These are phyloP conservation scores for Byssochlamys sp. DNA, from an alignment of 2,329 filamentous ascomycete genomes.

Conservation along the genomic window DNA sequence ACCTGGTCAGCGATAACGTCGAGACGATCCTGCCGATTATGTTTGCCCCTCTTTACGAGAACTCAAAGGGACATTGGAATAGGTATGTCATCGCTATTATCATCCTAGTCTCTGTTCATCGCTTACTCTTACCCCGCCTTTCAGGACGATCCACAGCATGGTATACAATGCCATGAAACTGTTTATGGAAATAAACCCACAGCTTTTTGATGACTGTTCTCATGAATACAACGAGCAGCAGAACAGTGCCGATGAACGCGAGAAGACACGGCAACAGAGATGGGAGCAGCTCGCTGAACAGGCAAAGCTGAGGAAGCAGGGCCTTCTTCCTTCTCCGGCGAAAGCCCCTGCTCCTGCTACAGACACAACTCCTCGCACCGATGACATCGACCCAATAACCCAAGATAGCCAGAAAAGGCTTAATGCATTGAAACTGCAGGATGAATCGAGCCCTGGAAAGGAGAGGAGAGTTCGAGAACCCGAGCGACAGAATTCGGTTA, in stretches of 20 bases:
- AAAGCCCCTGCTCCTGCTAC: slow-evolving; percentile 26
- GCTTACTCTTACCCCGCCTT: background rate
- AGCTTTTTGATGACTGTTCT: slow-evolving; percentile 95
- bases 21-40: slow-evolving; percentile 97
- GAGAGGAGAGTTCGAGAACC: slow-evolving; percentile 39
- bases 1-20: slow-evolving; percentile 95
- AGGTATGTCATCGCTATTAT: slow-evolving; percentile 50
- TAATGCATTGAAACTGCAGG: slow-evolving; percentile 81
- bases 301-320: slow-evolving; percentile 59
- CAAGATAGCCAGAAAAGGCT: slow-evolving; percentile 80
- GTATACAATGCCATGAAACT: slow-evolving; percentile 99
- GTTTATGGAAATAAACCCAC: slow-evolving; percentile 99
- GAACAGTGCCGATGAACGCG: slow-evolving; percentile 76
- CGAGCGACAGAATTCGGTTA: slow-evolving; percentile 36
- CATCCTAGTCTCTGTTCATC: background rate
- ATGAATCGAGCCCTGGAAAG: slow-evolving; percentile 46
- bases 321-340: slow-evolving; percentile 27
- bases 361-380: slow-evolving; percentile 40
- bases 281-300: slow-evolving; percentile 81
- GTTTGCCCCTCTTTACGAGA: slow-evolving; percentile 97
- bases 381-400: slow-evolving; percentile 69
- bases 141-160: slow-evolving; percentile 96
- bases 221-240: slow-evolving; percentile 96
- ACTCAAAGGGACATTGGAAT: slow-evolving; percentile 99
- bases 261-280: slow-evolving; percentile 70